These are phyloP conservation scores for Fraxinus xanthoxyloides DNA, from an alignment of 305 asterid genomes.

Conservation along the genomic window DNA sequence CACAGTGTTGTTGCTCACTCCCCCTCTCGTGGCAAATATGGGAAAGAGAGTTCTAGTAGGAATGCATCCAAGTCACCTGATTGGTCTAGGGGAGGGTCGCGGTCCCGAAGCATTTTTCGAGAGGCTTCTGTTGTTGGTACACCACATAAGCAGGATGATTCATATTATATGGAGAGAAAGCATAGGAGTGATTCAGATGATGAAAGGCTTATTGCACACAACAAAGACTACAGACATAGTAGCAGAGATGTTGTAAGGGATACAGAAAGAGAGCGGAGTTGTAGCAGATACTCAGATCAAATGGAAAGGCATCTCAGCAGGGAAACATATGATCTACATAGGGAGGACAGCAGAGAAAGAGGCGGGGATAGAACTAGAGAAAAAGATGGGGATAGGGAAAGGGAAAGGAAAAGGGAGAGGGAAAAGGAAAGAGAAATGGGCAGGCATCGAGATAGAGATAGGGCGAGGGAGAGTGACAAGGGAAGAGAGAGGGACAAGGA, in stretches of 20 bases:
- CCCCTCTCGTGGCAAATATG: slow-evolving; percentile 36
- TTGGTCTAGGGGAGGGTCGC: slow-evolving; percentile 57
- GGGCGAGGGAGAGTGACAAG: slow-evolving; percentile 31
- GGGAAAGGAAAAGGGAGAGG: slow-evolving; percentile 42
- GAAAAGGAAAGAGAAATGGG: slow-evolving; percentile 41
- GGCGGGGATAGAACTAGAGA: slow-evolving; percentile 27
- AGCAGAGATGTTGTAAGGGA: slow-evolving; percentile 52
- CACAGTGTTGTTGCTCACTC: slow-evolving; percentile 26
- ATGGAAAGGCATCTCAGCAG: slow-evolving; percentile 42
- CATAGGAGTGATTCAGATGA: slow-evolving; percentile 48
- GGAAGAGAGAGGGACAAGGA: slow-evolving; percentile 30
- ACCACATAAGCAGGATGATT: slow-evolving; percentile 29
- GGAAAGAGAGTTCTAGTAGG: slow-evolving; percentile 35
- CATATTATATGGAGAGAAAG: slow-evolving; percentile 32
- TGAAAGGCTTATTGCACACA: slow-evolving; percentile 38
- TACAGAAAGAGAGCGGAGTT: slow-evolving; percentile 58
- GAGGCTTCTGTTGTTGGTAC: slow-evolving; percentile 41
- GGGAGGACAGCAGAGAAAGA: slow-evolving; percentile 60
- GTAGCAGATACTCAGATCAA: slow-evolving; percentile 49
- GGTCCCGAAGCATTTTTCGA: slow-evolving; percentile 51
- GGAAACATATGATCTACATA: slow-evolving; percentile 41
- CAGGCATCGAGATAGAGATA: slow-evolving; percentile 24
- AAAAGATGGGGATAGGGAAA: slow-evolving; percentile 29
- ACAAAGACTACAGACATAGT: slow-evolving; percentile 37
- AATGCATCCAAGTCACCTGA: slow-evolving; percentile 58